Evolutionary conservation across 257 asterid species (phyloP).

Genomic region (Nicotiana otophora): DNA sequence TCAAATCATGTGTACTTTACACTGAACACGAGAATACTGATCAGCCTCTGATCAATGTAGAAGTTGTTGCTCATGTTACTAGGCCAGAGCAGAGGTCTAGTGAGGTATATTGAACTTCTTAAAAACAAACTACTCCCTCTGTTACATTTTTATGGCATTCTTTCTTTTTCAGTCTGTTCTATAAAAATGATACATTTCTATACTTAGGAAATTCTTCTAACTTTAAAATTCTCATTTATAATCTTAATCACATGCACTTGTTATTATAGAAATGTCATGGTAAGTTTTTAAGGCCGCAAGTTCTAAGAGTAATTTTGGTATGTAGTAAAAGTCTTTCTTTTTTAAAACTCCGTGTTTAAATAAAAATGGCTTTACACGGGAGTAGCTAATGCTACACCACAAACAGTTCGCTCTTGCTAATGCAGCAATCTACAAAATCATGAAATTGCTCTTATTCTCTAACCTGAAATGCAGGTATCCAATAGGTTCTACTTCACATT

Average conservation of each 20-base stretch:
- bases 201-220: background rate
- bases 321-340: background rate
- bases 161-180: background rate
- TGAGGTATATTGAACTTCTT: constrained; percentile 52
- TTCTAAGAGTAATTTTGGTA: background rate
- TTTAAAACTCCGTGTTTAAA: background rate
- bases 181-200: background rate
- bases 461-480: constrained; percentile 52
- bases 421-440: background rate
- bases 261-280: background rate
- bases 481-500: constrained; percentile 81
- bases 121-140: background rate
- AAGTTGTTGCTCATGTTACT: constrained; percentile 94
- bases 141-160: background rate
- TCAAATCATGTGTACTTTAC: constrained; percentile 77
- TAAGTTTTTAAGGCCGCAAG: background rate
- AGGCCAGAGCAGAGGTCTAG: constrained; percentile 90
- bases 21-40: constrained; percentile 65
- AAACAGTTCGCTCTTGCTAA: background rate
- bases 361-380: background rate
- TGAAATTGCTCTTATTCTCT: background rate
- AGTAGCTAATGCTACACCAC: background rate
- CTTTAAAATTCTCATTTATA: background rate
- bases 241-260: background rate
- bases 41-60: constrained; percentile 69